These are phyloP conservation scores for Gleditsia sinensis DNA, from an alignment of 306 rosid species.

Conservation along the genomic window DNA sequence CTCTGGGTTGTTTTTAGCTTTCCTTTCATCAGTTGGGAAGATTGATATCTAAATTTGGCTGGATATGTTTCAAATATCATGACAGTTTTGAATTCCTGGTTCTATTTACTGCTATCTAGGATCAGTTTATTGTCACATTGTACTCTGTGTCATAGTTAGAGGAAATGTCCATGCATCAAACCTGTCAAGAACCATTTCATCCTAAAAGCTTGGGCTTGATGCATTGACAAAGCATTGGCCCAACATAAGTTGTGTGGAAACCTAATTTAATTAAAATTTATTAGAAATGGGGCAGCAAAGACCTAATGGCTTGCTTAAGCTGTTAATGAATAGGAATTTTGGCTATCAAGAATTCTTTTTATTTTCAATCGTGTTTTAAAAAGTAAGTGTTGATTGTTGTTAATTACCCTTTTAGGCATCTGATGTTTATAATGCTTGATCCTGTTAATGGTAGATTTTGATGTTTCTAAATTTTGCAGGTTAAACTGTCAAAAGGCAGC, in stretches of 20 bases:
- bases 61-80: not conserved
- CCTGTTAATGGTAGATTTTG: not conserved
- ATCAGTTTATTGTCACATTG: conserved; percentile 13
- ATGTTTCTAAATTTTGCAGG: conserved; percentile 30
- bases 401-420: not conserved
- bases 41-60: conserved; percentile 7
- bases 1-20: conserved; percentile 3
- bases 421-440: not conserved
- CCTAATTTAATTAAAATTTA: not conserved
- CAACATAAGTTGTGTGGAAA: not conserved
- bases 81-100: conserved; percentile 13
- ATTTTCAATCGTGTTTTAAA: not conserved
- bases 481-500: conserved; percentile 68
- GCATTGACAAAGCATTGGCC: not conserved
- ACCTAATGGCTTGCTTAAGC: not conserved
- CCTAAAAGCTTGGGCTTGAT: not conserved
- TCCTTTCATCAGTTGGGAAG: not conserved
- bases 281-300: not conserved
- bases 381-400: not conserved
- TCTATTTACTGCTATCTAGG: conserved; percentile 25
- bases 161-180: not conserved
- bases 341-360: not conserved
- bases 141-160: not conserved
- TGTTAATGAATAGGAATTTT: not conserved
- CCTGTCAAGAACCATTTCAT: not conserved